These are phyloP conservation scores for Jamesozyma hellenica DNA, from an alignment of 805 yeast species.

Conservation along the genomic window DNA sequence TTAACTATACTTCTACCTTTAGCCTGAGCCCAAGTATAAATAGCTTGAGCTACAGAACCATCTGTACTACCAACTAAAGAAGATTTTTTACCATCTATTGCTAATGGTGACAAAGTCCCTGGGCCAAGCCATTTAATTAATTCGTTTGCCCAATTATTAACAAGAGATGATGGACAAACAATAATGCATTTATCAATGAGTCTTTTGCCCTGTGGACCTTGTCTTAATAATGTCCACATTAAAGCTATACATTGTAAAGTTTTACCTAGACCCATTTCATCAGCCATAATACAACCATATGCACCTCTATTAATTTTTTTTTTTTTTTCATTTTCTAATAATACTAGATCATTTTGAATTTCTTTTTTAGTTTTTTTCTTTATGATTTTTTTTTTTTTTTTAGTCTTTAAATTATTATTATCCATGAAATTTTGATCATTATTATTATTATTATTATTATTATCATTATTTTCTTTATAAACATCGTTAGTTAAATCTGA, in stretches of 20 bases:
- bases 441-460: neutral
- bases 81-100: constrained; percentile 76
- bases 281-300: constrained; percentile 96
- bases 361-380: neutral
- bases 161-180: constrained; percentile 91
- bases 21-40: constrained; percentile 80
- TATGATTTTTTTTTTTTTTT: neutral
- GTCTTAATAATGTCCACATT: constrained; percentile 85
- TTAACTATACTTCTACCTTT: constrained; percentile 80
- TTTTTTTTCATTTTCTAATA: neutral
- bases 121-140: constrained; percentile 90
- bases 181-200: constrained; percentile 85
- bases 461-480: neutral
- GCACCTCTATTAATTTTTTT: constrained; percentile 52
- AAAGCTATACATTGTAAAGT: constrained; percentile 82
- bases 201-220: constrained; percentile 71
- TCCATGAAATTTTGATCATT: neutral
- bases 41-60: constrained; percentile 54
- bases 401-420: neutral
- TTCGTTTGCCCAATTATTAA: constrained; percentile 95
- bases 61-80: constrained; percentile 37
- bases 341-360: constrained; percentile 1
- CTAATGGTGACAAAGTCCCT: constrained; percentile 79
- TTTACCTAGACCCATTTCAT: constrained; percentile 92
- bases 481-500: neutral